Percentiles rank a stretch among this genome's conserved stretches.
Evolutionary conservation across 1,139 yeast genomes (phyloP).

Genomic region (Tardiomyces depauwii): DNA sequence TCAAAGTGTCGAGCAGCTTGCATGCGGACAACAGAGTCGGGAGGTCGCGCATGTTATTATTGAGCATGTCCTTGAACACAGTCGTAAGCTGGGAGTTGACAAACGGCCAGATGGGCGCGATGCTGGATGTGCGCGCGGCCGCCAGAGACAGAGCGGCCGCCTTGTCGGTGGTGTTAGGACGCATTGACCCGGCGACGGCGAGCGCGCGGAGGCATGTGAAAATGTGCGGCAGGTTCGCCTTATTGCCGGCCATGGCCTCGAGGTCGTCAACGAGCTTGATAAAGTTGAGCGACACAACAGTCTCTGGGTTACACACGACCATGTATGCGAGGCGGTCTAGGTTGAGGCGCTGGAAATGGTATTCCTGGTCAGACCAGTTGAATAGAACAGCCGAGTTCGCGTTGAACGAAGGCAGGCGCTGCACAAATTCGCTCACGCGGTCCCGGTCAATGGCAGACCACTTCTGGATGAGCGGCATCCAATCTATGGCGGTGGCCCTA

Average conservation of each 20-base stretch:
- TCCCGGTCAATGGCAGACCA: constrained; percentile 57
- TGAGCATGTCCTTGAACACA: not conserved
- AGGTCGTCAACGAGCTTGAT: constrained; percentile 43
- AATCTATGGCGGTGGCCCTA: constrained; percentile 24
- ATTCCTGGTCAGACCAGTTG: constrained; percentile 66
- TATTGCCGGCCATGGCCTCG: constrained; percentile 17
- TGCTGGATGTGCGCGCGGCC: not conserved
- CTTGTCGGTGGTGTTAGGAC: not conserved
- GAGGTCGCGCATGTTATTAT: not conserved
- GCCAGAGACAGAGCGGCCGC: not conserved
- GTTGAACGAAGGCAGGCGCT: constrained; percentile 37
- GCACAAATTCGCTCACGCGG: constrained; percentile 42
- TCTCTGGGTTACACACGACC: constrained; percentile 48
- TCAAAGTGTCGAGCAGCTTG: constrained; percentile 64
- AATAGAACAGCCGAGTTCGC: constrained; percentile 45
- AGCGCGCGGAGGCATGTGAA: constrained; percentile 53
- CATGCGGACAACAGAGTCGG: constrained; percentile 33
- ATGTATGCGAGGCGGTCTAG: constrained; percentile 53
- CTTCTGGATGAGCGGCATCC: constrained; percentile 40
- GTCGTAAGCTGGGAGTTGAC: not conserved
- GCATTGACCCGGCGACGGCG: constrained; percentile 35
- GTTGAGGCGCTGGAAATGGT: constrained; percentile 40
- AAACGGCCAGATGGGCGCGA: not conserved
- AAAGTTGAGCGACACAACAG: constrained; percentile 39
- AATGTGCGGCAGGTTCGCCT: constrained; percentile 17